phyloP scores from a whole-genome alignment of 2,329 filamentous ascomycete genomes.

The Bipolaris cookei region DNA sequence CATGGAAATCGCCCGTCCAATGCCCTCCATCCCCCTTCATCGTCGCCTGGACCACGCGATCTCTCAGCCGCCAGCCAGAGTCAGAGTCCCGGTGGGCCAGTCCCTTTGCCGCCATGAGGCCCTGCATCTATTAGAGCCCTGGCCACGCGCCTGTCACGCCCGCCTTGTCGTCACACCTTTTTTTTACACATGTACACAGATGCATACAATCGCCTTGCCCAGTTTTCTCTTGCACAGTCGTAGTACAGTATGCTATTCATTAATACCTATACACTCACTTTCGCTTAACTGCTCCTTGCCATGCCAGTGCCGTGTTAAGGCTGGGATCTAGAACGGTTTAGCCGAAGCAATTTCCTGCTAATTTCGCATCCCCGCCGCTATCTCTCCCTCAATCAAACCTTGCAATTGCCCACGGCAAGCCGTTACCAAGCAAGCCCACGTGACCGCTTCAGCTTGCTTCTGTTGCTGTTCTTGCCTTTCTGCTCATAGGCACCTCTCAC shows the following conservation, averaged over 20 bases:
- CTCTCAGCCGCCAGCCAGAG: neutral
- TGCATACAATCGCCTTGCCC: neutral
- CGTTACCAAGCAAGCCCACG: neutral
- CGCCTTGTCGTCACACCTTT: neutral
- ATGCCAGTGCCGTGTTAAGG: neutral
- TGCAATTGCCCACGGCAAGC: neutral
- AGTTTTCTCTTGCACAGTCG: neutral
- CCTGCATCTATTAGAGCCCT: neutral
- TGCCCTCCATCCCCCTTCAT: neutral
- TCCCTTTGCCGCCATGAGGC: neutral
- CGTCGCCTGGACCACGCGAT: slow-evolving; percentile 1
- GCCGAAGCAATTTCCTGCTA: slow-evolving; percentile 7
- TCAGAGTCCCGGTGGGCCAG: slow-evolving; percentile 3
- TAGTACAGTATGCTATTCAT: neutral
- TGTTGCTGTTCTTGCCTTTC: too few relatives aligned
- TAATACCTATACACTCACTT: neutral
- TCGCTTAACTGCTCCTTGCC: neutral
- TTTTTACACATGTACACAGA: too few relatives aligned
- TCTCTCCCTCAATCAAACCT: slow-evolving; percentile 8
- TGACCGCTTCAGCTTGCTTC: neutral
- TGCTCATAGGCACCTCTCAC: too few relatives aligned
- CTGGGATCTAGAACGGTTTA: neutral
- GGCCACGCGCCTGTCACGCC: slow-evolving; percentile 3
- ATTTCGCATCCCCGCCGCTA: slow-evolving; percentile 9
- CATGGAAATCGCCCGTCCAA: neutral